Evolutionary conservation across 345 rosid species (phyloP).

Genomic region (Gossypium thurberi): DNA sequence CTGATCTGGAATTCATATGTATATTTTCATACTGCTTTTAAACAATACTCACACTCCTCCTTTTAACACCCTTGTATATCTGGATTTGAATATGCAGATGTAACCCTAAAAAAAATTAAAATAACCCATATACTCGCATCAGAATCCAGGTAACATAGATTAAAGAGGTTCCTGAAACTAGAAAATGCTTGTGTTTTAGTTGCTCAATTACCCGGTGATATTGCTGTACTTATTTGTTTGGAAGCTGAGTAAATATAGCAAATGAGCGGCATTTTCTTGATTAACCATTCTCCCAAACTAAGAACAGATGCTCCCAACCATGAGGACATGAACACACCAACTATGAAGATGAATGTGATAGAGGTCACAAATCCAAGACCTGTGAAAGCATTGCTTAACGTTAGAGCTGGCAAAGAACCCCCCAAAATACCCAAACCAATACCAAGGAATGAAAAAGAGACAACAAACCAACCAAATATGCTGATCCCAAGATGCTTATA

Average conservation of each 20-base stretch:
- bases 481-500: conserved; percentile 60
- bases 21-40: background rate
- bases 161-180: background rate
- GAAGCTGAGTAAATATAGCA: conserved; percentile 75
- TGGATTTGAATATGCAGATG: no score
- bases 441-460: background rate
- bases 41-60: background rate
- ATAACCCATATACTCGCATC: background rate
- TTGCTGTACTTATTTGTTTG: conserved; percentile 71
- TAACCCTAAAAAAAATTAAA: background rate
- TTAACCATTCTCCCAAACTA: conserved; percentile 64
- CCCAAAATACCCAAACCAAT: background rate
- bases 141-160: background rate
- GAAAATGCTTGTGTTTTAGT: background rate
- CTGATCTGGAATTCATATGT: conserved; percentile 40
- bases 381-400: conserved; percentile 8
- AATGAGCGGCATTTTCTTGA: conserved; percentile 66
- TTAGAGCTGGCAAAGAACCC: background rate
- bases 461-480: conserved; percentile 46
- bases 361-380: conserved; percentile 73
- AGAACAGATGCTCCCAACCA: conserved; percentile 78
- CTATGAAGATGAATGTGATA: conserved; percentile 58
- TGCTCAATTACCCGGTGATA: conserved; percentile 47
- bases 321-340: conserved; percentile 69
- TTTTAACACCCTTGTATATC: no score